Evolutionary conservation across 768 basidiomycete genomes (phyloP).

Genomic region (Auricularia sp.): DNA sequence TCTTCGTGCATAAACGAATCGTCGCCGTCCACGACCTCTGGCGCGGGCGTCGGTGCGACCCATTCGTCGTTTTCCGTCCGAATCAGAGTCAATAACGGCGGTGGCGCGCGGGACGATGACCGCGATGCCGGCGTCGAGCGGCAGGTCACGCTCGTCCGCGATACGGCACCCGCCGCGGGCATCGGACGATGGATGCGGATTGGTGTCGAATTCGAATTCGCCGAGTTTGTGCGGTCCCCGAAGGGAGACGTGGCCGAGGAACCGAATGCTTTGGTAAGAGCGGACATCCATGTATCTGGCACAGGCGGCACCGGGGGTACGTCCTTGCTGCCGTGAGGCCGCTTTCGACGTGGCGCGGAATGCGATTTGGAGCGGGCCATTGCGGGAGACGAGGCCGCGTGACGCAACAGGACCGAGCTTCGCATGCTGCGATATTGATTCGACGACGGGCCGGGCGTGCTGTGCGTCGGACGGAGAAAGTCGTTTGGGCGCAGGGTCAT

Average conservation of each 20-base stretch:
- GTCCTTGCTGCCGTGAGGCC: not conserved
- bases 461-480: not conserved
- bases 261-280: conserved; percentile 26
- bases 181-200: conserved; percentile 10
- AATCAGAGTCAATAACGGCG: not conserved
- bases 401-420: not conserved
- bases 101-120: conserved; percentile 29
- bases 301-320: not conserved
- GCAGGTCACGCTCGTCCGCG: conserved; percentile 50
- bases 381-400: not conserved
- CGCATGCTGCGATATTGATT: not conserved
- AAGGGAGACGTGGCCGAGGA: conserved; percentile 17
- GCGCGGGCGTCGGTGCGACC: not conserved
- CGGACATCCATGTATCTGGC: not conserved
- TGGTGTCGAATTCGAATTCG: not conserved
- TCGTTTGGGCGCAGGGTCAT: not conserved
- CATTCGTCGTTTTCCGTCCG: not conserved
- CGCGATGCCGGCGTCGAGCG: conserved; percentile 62
- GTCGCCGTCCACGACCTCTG: not conserved
- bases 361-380: not conserved
- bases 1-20: not conserved
- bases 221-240: conserved; percentile 1
- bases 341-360: not conserved
- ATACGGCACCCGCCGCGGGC: conserved; percentile 32
- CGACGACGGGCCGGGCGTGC: not conserved